These are phyloP conservation scores for Sporothrix brunneoviolacea DNA, from an alignment of 2,329 filamentous ascomycete species.

Conservation along the genomic window DNA sequence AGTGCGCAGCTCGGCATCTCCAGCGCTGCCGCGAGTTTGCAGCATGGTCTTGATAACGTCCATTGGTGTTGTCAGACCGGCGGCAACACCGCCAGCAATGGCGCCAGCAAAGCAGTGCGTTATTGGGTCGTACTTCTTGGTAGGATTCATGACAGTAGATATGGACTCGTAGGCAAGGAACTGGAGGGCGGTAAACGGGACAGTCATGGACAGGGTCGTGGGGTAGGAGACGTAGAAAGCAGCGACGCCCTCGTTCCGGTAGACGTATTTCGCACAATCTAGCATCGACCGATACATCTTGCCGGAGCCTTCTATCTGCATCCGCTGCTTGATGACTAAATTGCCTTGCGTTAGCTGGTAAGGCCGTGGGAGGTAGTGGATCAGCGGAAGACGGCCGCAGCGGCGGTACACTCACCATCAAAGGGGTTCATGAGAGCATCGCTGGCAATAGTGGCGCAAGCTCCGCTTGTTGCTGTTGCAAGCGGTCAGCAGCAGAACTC, in stretches of 20 bases:
- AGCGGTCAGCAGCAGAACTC: neutral
- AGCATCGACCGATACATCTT: constrained; percentile 75
- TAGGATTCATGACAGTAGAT: constrained; percentile 86
- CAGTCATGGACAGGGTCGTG: constrained; percentile 96
- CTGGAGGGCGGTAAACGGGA: constrained; percentile 93
- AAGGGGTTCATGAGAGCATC: constrained; percentile 99
- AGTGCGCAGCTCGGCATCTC: constrained; percentile 73
- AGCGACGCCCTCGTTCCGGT: constrained; percentile 75
- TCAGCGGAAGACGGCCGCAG: too few species aligned
- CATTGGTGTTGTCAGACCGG: constrained; percentile 88
- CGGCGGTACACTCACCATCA: constrained; percentile 66
- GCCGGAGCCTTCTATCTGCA: constrained; percentile 95
- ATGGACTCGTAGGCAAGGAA: constrained; percentile 97
- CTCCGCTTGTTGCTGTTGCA: constrained; percentile 73
- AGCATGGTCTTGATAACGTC: constrained; percentile 98
- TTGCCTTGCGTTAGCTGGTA: neutral
- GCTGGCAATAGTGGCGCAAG: constrained; percentile 90
- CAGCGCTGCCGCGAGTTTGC: constrained; percentile 79
- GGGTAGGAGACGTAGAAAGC: constrained; percentile 99
- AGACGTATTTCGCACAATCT: constrained; percentile 84
- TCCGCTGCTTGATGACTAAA: constrained; percentile 95
- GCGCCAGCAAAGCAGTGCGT: constrained; percentile 92
- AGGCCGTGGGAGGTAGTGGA: neutral
- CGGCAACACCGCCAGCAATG: constrained; percentile 86
- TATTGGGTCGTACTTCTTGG: constrained; percentile 78